Base-by-base conservation (phyloP, 164 flowering plant genomes). In the Protea cynaroides region DNA sequence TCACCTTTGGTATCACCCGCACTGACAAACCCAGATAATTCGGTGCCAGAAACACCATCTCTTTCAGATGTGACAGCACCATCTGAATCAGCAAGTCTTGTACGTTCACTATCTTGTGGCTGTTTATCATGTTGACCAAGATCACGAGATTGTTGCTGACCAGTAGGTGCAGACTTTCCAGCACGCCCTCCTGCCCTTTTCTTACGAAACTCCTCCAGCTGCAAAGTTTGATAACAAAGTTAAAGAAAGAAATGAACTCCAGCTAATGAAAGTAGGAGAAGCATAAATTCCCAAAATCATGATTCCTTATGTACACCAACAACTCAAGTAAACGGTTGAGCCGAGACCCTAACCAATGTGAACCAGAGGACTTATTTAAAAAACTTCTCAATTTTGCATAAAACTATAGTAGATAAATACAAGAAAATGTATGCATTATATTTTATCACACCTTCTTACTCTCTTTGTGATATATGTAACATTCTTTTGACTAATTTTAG, bases 171-270 rank as follows among this genome's bases (percentile, higher is more conserved):
- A 63, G 69, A 71, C 72, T 82, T 92, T 65, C 82, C 83, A 8
- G 82, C 84, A 72, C 73, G 73, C 23, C 81, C 83, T 46, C 86
- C 90, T 17, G 87, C 94, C 66, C 84, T 93, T 73, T 87, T 88
- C 82, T 85, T 87, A 15, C 92, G 89, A 59, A 88, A 93, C 76
- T 90, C 96, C 69, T 90, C 97, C 65, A 93, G 79, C 98, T 93
- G 83, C 74, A 74, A 43, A 23, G 18, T 14, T 46, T 34, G 15
- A 23, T 40, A 12, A 36, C 15, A 17, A 29, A 57, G 23, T 25
- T 46, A 23, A 23, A 56, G 29, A 8, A 4, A 40, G 24, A 24
- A 18, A 22, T 38, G 23, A 34, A 63, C 29, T 46, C 13, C 53
- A 8, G 37, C 9, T 8, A 62, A n/a, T 24, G 34, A 3, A 29